These are phyloP conservation scores for Porpolomopsis calyptriformis DNA, from an alignment of 768 basidiomycete genomes.

Conservation along the genomic window DNA sequence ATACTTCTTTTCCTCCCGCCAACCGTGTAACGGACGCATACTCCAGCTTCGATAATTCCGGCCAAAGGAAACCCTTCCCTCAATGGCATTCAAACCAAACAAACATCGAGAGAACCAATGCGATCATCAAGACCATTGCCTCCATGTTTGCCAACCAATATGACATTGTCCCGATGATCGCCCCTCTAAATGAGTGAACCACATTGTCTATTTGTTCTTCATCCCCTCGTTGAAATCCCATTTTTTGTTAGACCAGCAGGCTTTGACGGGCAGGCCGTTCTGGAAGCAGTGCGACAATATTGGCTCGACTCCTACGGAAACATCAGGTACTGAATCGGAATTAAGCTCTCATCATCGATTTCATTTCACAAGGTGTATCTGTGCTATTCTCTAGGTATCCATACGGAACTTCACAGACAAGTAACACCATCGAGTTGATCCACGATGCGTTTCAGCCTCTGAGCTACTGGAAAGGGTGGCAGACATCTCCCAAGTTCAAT, in stretches of 20 bases:
- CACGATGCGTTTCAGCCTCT: constrained; percentile 76
- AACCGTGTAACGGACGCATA: constrained; percentile 3
- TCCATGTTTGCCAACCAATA: constrained; percentile 44
- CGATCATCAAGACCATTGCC: constrained; percentile 53
- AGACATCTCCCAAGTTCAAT: constrained; percentile 38
- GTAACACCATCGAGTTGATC: constrained; percentile 57
- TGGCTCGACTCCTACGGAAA: constrained; percentile 68
- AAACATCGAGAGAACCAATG: constrained; percentile 58
- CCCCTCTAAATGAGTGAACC: constrained; percentile 67
- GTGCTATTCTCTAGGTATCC: constrained; percentile 22
- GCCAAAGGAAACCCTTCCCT: constrained; percentile 49
- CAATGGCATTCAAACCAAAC: constrained; percentile 57
- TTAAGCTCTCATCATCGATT: neutral
- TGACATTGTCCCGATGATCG: constrained; percentile 54
- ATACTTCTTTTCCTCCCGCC: constrained; percentile 7
- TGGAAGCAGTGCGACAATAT: constrained; percentile 45
- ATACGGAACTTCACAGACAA: constrained; percentile 31
- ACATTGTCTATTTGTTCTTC: neutral
- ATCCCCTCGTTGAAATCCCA: neutral
- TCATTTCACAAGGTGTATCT: constrained; percentile 2
- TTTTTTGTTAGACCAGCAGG: constrained; percentile 56
- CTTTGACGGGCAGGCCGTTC: constrained; percentile 40
- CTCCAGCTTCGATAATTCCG: constrained; percentile 71
- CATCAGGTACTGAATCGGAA: constrained; percentile 60
- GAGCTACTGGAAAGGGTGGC: constrained; percentile 57